These are phyloP conservation scores for Vitis labrusca DNA, from an alignment of 164 flowering plant genomes.

Conservation along the genomic window DNA sequence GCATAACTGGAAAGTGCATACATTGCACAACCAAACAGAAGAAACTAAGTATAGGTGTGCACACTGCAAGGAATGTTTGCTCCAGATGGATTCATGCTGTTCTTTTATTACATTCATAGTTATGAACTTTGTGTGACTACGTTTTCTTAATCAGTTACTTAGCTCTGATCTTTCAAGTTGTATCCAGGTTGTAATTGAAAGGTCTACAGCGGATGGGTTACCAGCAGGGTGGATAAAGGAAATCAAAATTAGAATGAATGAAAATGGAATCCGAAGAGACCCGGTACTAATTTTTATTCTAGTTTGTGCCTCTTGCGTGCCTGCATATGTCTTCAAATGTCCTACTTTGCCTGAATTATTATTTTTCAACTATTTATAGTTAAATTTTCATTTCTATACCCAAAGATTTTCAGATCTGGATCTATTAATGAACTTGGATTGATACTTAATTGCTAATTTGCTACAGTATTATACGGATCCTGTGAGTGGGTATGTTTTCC, in stretches of 20 bases:
- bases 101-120: not conserved
- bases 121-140: not conserved
- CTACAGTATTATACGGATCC: slow-evolving; percentile 37
- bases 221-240: slow-evolving; percentile 39
- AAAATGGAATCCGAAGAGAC: slow-evolving; percentile 19
- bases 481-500: slow-evolving; percentile 29
- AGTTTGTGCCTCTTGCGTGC: too few relatives aligned
- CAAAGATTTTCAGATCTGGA: not conserved
- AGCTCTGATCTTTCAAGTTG: slow-evolving; percentile 5
- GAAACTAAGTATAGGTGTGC: not conserved
- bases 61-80: slow-evolving; percentile 6
- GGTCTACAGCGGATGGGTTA: slow-evolving; percentile 13
- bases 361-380: not conserved
- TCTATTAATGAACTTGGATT: slow-evolving; percentile 2
- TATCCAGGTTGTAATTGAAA: slow-evolving; percentile 28
- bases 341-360: too few relatives aligned
- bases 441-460: slow-evolving; percentile 2
- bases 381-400: not conserved
- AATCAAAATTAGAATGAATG: slow-evolving; percentile 13
- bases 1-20: slow-evolving; percentile 5
- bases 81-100: not conserved
- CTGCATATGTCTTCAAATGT: too few relatives aligned
- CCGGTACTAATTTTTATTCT: slow-evolving; percentile 22
- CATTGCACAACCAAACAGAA: slow-evolving; percentile 3
- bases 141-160: not conserved